Evolutionary conservation across 371 early-diverging fungal genomes (phyloP).

Genomic region (Choanephora cucurbitarum): DNA sequence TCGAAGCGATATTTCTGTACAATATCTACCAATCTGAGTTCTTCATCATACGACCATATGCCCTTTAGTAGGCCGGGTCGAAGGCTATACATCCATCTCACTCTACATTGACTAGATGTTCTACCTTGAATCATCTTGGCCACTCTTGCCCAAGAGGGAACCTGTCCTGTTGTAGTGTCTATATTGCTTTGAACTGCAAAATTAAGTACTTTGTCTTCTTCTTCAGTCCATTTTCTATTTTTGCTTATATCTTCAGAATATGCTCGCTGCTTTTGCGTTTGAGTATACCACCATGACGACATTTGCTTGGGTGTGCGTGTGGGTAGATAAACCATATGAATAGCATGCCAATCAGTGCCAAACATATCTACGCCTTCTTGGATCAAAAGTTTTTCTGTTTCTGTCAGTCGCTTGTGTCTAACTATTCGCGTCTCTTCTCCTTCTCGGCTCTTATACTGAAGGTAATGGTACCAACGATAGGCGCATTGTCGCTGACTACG

Average conservation of each 20-base stretch:
- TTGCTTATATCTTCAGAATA: not conserved
- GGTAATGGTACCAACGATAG: conserved; percentile 26
- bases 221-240: conserved; percentile 24
- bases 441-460: conserved; percentile 5
- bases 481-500: conserved; percentile 24
- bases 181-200: conserved; percentile 26
- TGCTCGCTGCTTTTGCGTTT: not conserved
- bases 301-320: conserved; percentile 38
- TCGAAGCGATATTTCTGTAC: conserved; percentile 25
- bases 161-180: not conserved
- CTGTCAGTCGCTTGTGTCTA: conserved; percentile 17
- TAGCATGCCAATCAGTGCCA: conserved; percentile 44
- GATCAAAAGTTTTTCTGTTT: conserved; percentile 31
- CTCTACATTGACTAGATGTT: conserved; percentile 27
- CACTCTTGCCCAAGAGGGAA: conserved; percentile 27
- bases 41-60: conserved; percentile 35
- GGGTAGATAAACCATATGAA: conserved; percentile 40
- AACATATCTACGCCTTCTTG: conserved; percentile 45
- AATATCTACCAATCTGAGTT: conserved; percentile 33
- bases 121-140: conserved; percentile 30
- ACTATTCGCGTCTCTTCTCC: not conserved
- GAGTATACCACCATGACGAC: conserved; percentile 33
- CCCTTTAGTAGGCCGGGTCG: conserved; percentile 19
- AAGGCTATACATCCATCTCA: conserved; percentile 22
- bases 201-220: conserved; percentile 29